A percentile compares a stretch with the other conserved stretches of the same genome.
Conservation (phyloP, 345 rosid genomes). For the Eucalyptus dawsonii region DNA sequence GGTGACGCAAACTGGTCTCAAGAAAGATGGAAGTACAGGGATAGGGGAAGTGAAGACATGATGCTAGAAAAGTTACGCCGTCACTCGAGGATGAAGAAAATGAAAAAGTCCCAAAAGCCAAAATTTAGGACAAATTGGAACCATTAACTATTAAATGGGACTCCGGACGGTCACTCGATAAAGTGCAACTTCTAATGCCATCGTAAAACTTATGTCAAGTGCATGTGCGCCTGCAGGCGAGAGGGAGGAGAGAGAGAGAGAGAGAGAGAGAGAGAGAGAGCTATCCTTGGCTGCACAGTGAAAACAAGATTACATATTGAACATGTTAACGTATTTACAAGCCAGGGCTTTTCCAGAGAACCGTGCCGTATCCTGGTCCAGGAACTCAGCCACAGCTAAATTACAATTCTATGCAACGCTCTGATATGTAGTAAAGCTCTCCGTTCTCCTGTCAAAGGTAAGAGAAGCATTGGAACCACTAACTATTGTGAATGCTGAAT, state of each 20-base stretch:
- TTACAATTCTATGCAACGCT: not conserved
- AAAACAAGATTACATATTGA: not conserved
- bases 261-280: not conserved
- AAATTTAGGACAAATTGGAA: too few relatives aligned
- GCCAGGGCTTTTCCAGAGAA: not conserved
- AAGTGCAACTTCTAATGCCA: not conserved
- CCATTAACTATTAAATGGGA: too few relatives aligned
- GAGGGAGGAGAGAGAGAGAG: not conserved
- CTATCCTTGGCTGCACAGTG: not conserved
- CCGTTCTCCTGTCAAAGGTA: not conserved
- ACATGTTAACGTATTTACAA: not conserved
- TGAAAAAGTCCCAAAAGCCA: too few relatives aligned
- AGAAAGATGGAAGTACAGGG: not conserved
- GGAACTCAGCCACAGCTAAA: not conserved
- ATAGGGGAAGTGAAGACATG: not conserved
- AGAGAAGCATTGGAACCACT: not conserved
- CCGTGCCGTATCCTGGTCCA: not conserved
- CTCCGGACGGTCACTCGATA: not conserved
- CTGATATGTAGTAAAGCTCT: not conserved
- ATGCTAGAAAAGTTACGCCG: not conserved
- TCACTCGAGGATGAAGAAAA: not conserved
- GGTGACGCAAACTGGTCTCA: not conserved
- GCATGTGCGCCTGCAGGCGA: not conserved
- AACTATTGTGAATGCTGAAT: not conserved
- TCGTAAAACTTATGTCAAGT: not conserved